phyloP scores from a whole-genome alignment of 2,329 filamentous ascomycete species.

The Elsinoe perseae region DNA sequence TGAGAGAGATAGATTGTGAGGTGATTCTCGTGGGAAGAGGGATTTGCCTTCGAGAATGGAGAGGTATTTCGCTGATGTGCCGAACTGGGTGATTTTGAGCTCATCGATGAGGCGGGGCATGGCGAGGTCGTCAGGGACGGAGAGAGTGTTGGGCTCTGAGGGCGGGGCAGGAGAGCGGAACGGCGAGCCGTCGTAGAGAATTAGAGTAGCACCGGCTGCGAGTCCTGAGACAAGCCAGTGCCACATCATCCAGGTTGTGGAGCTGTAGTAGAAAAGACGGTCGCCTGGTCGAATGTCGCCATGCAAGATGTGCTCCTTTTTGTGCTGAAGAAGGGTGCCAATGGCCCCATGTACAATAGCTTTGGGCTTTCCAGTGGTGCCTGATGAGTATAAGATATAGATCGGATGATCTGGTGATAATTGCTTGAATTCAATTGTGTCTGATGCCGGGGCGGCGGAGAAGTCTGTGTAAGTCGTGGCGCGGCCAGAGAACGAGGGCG shows the following conservation, averaged over 20 bases:
- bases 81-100: slow-evolving; percentile 81
- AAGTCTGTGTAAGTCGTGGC: slow-evolving; percentile 33
- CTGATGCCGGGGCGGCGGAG: slow-evolving; percentile 32
- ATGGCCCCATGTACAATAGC: slow-evolving; percentile 89
- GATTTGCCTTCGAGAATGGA: slow-evolving; percentile 77
- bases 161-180: slow-evolving; percentile 52
- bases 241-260: slow-evolving; percentile 99
- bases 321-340: slow-evolving; percentile 89
- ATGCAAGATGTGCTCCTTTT: slow-evolving; percentile 89
- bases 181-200: slow-evolving; percentile 88
- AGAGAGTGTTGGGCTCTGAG: slow-evolving; percentile 31
- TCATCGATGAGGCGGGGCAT: slow-evolving; percentile 76
- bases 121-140: slow-evolving; percentile 63
- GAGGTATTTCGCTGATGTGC: slow-evolving; percentile 89
- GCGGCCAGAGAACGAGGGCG: slow-evolving; percentile 24
- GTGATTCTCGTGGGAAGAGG: slow-evolving; percentile 46
- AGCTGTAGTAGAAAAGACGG: slow-evolving; percentile 86
- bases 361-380: slow-evolving; percentile 81
- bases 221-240: slow-evolving; percentile 89
- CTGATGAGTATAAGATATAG: slow-evolving; percentile 88
- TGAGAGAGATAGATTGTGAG: slow-evolving; percentile 48
- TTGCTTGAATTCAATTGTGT: slow-evolving; percentile 55
- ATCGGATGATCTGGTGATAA: slow-evolving; percentile 79
- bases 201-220: slow-evolving; percentile 70
- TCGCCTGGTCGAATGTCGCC: slow-evolving; percentile 67